Percentiles rank a stretch among this genome's conserved stretches.
These are phyloP conservation scores for Picochlorum sp. DNA, from an alignment of 139 green algal species.

Conservation along the genomic window DNA sequence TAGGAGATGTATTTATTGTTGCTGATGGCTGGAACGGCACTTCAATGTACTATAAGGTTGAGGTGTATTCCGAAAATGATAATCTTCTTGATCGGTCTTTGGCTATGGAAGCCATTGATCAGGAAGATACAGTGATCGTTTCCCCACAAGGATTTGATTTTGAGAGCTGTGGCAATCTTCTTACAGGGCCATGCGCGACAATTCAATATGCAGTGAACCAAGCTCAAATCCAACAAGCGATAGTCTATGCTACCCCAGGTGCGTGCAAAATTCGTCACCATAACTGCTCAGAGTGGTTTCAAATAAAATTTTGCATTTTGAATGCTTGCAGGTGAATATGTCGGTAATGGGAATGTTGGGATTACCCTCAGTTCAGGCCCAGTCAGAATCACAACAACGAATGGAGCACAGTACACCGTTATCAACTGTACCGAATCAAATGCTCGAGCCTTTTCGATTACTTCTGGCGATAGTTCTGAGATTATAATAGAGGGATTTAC, in stretches of 20 bases:
- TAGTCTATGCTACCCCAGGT: too few relatives aligned
- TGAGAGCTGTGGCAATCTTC: too few relatives aligned
- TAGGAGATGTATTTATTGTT: background rate
- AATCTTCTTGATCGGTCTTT: background rate
- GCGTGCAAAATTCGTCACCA: too few relatives aligned
- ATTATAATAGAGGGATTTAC: background rate
- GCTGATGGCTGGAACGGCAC: background rate
- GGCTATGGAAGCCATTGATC: background rate
- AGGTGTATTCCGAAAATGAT: background rate
- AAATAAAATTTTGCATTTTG: background rate
- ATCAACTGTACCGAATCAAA: slow-evolving; percentile 19
- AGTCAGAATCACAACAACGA: background rate
- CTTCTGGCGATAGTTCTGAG: slow-evolving; percentile 4
- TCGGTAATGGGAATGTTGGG: slow-evolving; percentile 7
- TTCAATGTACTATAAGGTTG: background rate
- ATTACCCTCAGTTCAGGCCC: slow-evolving; percentile 3
- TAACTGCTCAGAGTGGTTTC: background rate
- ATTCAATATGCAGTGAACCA: too few relatives aligned
- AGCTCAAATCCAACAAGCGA: too few relatives aligned
- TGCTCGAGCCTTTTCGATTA: background rate
- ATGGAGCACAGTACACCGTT: background rate
- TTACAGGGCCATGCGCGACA: too few relatives aligned
- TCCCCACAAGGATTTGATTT: background rate
- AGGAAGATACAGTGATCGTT: background rate
- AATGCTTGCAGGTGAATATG: background rate